Base-by-base conservation (phyloP, 768 basidiomycete species). In the Kwoniella sp. region DNA sequence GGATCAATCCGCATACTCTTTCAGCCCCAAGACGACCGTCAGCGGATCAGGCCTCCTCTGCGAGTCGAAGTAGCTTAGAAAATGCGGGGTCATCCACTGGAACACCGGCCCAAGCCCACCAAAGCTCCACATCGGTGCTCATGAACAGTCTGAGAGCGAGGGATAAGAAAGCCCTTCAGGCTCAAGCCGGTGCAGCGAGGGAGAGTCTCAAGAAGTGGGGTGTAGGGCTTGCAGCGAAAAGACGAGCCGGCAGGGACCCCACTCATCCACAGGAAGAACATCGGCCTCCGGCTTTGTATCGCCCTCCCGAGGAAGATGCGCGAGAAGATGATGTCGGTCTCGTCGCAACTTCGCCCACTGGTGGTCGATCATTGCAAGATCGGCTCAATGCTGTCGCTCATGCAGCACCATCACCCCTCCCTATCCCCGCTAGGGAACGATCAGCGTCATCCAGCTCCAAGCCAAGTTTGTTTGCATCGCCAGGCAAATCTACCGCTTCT, bases 181-280 rank as follows among this genome's bases (percentile, higher is more conserved):
- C 90, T 71, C 87, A 90, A 0, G 91, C 82, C 28, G 74, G 67
- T 26, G 66, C 78, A 38, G 82, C 93, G 13, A 90, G 89, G 77
- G 94, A 96, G 75, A 86, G 90, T 9, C 89, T 96, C 85, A 87
- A 89, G 65, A 95, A 95, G 77, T 95, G 92, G 92, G 88, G 92
- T 25, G 88, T 87, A 28, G 91, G 87, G 63, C 93, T 91, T 89
- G 76, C 77, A 4, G 77, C 78, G 83, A 86, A 80, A 61, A 55
- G 81, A 1, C 47, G 68, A 37, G 60, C 60, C 13, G 64, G 64
- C 11, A 28, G 31, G 29, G 56, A 60, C 0, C 31, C 53, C 13
- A 5, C 25, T 9, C 51, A 60, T 9, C 47, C 62, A 9, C 37
- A 29, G 25, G 70, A 70, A 15, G 48, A 53, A 13, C 61, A 64